phyloP scores from a whole-genome alignment of 495 filamentous ascomycete genomes.

The Darksidea phi region DNA sequence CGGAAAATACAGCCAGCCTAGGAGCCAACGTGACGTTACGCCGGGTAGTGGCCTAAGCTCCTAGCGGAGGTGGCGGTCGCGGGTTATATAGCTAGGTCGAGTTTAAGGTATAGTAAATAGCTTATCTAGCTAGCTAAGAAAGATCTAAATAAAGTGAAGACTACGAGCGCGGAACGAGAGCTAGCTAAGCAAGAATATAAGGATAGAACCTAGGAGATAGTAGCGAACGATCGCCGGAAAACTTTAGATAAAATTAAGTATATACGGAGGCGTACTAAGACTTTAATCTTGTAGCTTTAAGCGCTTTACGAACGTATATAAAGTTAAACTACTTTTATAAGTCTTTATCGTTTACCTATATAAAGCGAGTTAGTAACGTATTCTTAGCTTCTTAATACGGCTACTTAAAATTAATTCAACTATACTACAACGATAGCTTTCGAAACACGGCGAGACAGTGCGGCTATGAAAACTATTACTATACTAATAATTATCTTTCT shows the following conservation, averaged over 20 bases:
- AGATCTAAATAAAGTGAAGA: neutral
- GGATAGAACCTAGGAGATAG: neutral
- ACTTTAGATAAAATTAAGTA: neutral
- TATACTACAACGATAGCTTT: neutral
- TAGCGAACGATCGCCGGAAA: neutral
- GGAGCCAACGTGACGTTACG: no score
- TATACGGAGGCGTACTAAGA: neutral
- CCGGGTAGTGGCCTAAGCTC: no score
- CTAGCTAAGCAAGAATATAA: neutral
- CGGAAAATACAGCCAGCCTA: no score
- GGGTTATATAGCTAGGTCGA: neutral
- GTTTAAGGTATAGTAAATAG: neutral
- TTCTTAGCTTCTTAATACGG: neutral
- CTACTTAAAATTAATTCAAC: neutral
- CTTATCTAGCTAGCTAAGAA: neutral
- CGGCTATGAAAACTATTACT: conserved; percentile 42
- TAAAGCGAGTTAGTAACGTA: neutral
- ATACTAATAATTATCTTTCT: conserved; percentile 56
- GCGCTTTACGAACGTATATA: neutral
- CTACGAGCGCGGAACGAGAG: neutral
- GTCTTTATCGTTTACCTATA: neutral
- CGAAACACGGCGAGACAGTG: neutral
- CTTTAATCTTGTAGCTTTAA: neutral
- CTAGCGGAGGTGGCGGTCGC: neutral
- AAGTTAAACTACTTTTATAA: neutral